Base-by-base conservation (phyloP, 306 rosid genomes). In the Canavalia gladiata region DNA sequence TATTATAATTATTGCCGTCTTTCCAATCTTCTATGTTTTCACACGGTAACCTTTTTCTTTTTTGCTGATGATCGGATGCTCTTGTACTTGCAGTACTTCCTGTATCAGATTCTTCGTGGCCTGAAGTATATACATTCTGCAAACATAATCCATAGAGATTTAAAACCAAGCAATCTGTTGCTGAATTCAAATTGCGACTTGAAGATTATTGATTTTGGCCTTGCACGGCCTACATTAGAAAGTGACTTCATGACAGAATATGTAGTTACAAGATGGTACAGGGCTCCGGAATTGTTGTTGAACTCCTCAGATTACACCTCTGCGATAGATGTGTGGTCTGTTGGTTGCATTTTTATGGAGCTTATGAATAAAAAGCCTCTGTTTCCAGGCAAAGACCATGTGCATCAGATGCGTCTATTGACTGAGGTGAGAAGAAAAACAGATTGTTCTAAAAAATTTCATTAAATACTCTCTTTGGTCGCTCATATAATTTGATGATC, bases 261-360 rank as follows among this genome's bases (percentile, higher is more conserved):
- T 79, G 99, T 95, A 45, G 99, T 95, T 83, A 95, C 99, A 51
- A 88, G 99, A 86, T 95, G 99, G 97, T 95, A 95, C 54, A 93
- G 99, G 85, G 99, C 99, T 63, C 99, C 99, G 13, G 99, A 95
- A 74, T 85, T 95, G 49, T 84, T 95, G 83, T 88, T 95, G 95
- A 95, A 93, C 84, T 94, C 98, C 77, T 93, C 99, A 9, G 99
- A 95, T 82, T 95, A 95, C 82, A 93, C 97, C 49, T 90, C 97
- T 67, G 92, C 99, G 0, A 95, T 95, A 35, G 98, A 95, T 84
- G 94, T 95, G 46, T 95, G 98, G 98, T 95, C 99, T 63, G 97
- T 95, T 34, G 99, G 97, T 50, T 95, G 99, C 87, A 95, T 95
- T 65, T 95, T 83, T 74, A 89, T 95, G 99, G 99, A 95, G 92